These are phyloP conservation scores for Salix brachista DNA, from an alignment of 345 rosid genomes.

Conservation along the genomic window DNA sequence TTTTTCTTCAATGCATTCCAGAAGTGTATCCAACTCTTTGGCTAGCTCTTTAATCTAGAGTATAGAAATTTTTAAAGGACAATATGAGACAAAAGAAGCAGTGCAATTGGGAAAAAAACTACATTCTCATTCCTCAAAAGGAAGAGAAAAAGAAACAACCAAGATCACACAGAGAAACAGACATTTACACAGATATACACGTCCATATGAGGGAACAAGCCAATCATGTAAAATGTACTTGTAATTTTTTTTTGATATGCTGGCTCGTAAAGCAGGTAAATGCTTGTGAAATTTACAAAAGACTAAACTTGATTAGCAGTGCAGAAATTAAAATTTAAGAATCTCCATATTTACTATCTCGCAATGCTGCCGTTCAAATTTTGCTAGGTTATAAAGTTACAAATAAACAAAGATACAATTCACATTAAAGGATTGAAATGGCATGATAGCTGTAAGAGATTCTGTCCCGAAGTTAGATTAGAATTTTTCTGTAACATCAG, in stretches of 20 bases:
- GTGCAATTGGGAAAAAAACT: not conserved
- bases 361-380: not conserved
- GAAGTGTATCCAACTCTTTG: constrained; percentile 67
- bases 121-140: not conserved
- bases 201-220: not conserved
- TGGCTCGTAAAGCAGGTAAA: not conserved
- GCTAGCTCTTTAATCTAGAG: constrained; percentile 77
- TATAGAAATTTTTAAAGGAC: constrained; percentile 3
- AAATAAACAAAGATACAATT: not conserved
- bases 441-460: not conserved
- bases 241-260: not conserved
- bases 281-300: not conserved
- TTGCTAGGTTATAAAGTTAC: not conserved
- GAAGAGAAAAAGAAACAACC: not conserved
- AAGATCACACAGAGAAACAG: not conserved
- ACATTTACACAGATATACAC: not conserved
- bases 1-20: constrained; percentile 60
- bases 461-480: not conserved
- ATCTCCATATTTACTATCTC: not conserved
- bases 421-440: not conserved
- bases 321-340: too few relatives aligned
- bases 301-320: not conserved
- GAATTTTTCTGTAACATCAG: not conserved
- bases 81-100: constrained; percentile 3
- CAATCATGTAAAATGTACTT: not conserved